A percentile compares a stretch with the other conserved stretches of the same genome.
Evolutionary conservation across 495 filamentous ascomycete species (phyloP).

Genomic region (Pseudomonodictys pantanalensis): DNA sequence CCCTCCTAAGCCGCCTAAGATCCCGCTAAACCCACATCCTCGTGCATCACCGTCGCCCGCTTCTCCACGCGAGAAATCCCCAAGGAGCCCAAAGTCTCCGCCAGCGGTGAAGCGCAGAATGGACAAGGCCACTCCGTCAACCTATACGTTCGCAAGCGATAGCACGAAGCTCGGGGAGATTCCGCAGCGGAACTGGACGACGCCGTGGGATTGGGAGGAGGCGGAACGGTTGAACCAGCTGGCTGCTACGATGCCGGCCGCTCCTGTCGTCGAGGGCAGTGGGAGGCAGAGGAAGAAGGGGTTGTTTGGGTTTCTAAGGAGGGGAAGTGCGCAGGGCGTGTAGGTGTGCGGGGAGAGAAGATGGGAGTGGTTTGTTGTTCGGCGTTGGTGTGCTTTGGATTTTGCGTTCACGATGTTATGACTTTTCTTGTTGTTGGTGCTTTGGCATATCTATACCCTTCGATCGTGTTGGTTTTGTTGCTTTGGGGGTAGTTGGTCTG

Average conservation of each 20-base stretch:
- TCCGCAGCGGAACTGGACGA: conserved; percentile 41
- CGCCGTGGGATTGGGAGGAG: conserved; percentile 38
- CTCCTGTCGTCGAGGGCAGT: conserved; percentile 1
- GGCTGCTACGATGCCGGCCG: conserved; percentile 31
- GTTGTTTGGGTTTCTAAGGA: conserved; percentile 30
- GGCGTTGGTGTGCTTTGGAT: not conserved
- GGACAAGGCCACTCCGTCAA: conserved; percentile 33
- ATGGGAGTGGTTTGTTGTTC: not conserved
- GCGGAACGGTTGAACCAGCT: conserved; percentile 37
- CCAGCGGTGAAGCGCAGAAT: conserved; percentile 12
- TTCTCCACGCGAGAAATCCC: conserved; percentile 2
- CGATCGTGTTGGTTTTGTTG: too few relatives aligned
- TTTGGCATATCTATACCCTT: too few relatives aligned
- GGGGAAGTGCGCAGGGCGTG: not conserved
- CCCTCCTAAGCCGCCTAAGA: conserved; percentile 6
- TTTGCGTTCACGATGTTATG: not conserved
- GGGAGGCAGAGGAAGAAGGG: conserved; percentile 20
- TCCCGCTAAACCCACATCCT: too few relatives aligned
- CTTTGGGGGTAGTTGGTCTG: too few relatives aligned
- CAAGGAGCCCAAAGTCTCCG: not conserved
- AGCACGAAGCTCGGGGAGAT: conserved; percentile 47
- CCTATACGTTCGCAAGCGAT: conserved; percentile 41
- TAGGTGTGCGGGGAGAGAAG: not conserved
- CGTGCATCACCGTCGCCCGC: too few relatives aligned
- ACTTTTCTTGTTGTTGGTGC: too few relatives aligned